Conservation (phyloP, 2,329 filamentous ascomycete genomes). For the Onygena corvina region DNA sequence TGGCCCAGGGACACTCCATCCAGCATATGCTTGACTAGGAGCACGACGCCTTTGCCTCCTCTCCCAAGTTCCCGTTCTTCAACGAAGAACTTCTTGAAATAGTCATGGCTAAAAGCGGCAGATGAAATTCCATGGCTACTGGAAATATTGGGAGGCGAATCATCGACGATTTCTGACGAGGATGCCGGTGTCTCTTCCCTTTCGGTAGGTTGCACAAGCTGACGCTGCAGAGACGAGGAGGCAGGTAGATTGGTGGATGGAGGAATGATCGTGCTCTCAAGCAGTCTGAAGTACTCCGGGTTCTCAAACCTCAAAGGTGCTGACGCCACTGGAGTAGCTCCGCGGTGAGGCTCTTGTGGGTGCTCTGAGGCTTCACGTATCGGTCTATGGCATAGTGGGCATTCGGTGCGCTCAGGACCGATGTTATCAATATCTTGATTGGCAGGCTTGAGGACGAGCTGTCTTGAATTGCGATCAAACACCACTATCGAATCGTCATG, state of each 20-base stretch:
- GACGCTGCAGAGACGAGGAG: slow-evolving; percentile 41
- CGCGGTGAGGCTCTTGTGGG: slow-evolving; percentile 24
- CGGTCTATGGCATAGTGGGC: slow-evolving; percentile 81
- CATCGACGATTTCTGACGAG: not conserved
- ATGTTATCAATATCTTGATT: slow-evolving; percentile 31
- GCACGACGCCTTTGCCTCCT: slow-evolving; percentile 86
- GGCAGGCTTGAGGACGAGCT: slow-evolving; percentile 65
- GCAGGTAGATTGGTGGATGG: slow-evolving; percentile 6
- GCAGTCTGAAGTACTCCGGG: slow-evolving; percentile 90
- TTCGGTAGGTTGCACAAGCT: slow-evolving; percentile 35
- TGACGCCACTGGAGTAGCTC: slow-evolving; percentile 21
- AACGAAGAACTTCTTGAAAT: slow-evolving; percentile 86
- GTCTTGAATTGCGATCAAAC: slow-evolving; percentile 71
- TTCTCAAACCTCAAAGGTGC: slow-evolving; percentile 60
- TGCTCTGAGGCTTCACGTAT: slow-evolving; percentile 41
- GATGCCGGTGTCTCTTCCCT: slow-evolving; percentile 11
- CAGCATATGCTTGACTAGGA: slow-evolving; percentile 85
- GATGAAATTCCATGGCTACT: slow-evolving; percentile 57
- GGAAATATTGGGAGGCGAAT: not conserved
- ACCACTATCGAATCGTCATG: slow-evolving; percentile 88
- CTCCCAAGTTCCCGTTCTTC: slow-evolving; percentile 76
- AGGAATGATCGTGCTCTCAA: slow-evolving; percentile 48
- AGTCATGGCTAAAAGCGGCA: slow-evolving; percentile 79
- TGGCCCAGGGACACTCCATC: slow-evolving; percentile 79
- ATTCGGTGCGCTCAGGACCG: slow-evolving; percentile 53